These are phyloP conservation scores for Neostapfia colusana DNA, from an alignment of 176 grass and related monocot species.

Conservation along the genomic window DNA sequence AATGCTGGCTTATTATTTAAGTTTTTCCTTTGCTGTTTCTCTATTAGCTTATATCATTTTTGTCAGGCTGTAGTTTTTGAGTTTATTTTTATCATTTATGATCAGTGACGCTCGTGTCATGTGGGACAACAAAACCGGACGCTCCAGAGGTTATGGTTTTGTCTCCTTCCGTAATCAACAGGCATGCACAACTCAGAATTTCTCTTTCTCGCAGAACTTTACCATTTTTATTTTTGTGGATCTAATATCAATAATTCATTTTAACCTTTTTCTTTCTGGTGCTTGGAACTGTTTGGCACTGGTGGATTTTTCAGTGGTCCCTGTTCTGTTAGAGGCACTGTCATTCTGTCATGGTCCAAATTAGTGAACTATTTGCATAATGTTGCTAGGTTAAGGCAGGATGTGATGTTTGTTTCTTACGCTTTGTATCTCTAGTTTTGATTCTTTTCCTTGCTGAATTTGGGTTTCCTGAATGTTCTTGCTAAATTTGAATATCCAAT, in stretches of 20 bases:
- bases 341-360: not conserved
- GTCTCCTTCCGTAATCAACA: constrained; percentile 83
- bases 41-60: constrained; percentile 14
- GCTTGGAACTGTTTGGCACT: constrained; percentile 29
- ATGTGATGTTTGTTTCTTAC: constrained; percentile 12
- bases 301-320: not conserved
- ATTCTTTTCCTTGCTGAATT: no score
- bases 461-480: no score
- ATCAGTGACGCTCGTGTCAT: constrained; percentile 83
- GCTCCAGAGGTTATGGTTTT: constrained; percentile 90
- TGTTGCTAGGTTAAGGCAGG: not conserved
- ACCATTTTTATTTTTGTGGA: constrained; percentile 4
- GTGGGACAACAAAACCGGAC: constrained; percentile 92
- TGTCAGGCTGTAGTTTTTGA: constrained; percentile 21
- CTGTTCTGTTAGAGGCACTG: not conserved
- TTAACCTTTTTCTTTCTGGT: constrained; percentile 2
- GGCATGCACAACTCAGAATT: constrained; percentile 41
- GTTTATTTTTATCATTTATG: constrained; percentile 34
- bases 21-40: not conserved
- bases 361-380: constrained; percentile 3
- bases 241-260: constrained; percentile 5
- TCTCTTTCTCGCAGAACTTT: constrained; percentile 25
- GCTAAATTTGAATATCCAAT: not conserved
- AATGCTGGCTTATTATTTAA: constrained; percentile 16
- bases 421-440: not conserved